Percentiles rank a stretch among this genome's conserved stretches.
Conservation (phyloP, 2,329 filamentous ascomycete genomes). For the Pseudocercospora cruenta region DNA sequence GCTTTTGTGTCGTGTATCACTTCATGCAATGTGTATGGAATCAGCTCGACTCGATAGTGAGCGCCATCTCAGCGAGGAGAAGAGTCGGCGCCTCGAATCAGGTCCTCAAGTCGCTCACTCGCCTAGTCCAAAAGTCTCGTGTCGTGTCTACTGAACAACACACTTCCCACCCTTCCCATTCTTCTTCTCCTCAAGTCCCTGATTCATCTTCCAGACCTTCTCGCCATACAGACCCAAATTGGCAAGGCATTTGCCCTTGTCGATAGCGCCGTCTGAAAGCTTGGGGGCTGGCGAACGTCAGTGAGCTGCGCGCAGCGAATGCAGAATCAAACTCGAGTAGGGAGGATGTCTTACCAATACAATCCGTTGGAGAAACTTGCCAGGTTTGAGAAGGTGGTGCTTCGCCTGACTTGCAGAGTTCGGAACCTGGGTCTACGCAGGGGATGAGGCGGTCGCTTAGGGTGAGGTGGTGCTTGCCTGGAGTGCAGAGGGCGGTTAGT, state of each 20-base stretch:
- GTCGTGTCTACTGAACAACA: background rate
- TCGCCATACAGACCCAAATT: background rate
- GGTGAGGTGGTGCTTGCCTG: background rate
- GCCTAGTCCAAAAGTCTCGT: background rate
- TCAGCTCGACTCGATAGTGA: background rate
- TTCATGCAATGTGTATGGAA: background rate
- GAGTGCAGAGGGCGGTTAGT: background rate
- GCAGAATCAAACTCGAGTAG: too few relatives aligned
- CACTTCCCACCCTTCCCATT: background rate
- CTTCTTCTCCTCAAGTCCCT: background rate
- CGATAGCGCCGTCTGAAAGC: background rate
- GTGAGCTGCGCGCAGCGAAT: too few relatives aligned
- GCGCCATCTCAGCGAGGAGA: background rate
- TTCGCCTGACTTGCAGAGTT: background rate
- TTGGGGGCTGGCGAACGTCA: background rate
- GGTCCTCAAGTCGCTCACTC: too few relatives aligned
- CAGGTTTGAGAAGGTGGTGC: background rate
- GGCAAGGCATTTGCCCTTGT: background rate
- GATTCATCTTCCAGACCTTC: background rate
- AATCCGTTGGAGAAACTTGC: background rate
- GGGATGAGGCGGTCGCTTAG: background rate
- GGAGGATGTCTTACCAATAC: background rate
- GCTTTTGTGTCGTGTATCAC: background rate
- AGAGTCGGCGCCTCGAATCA: background rate
- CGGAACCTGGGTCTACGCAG: background rate